These are phyloP conservation scores for Trichocladium uniseriatum DNA, from an alignment of 495 filamentous ascomycete genomes.

Conservation along the genomic window DNA sequence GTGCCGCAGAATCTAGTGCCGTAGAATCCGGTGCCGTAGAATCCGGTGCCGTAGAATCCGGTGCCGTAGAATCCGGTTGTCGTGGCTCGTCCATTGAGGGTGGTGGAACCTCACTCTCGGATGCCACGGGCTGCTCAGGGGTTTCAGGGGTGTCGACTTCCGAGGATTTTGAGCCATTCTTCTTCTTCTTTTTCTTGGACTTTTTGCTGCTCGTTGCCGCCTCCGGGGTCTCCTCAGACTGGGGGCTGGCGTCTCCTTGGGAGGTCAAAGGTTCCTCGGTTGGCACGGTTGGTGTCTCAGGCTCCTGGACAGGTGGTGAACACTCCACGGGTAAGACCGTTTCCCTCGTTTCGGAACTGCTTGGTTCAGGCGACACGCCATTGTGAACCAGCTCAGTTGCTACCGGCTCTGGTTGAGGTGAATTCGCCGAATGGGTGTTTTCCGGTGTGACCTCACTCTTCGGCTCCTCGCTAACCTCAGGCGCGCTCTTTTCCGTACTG, in stretches of 20 bases:
- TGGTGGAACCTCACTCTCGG: not conserved
- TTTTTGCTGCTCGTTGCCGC: slow-evolving; percentile 10
- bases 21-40: not conserved
- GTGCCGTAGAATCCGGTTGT: not conserved
- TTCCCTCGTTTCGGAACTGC: slow-evolving; percentile 3
- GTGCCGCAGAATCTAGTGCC: no score
- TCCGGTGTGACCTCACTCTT: not conserved
- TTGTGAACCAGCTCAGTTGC: not conserved
- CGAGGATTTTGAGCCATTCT: not conserved
- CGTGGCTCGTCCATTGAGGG: not conserved
- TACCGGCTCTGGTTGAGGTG: not conserved
- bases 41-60: not conserved
- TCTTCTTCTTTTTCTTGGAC: slow-evolving; percentile 23
- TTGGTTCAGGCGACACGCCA: not conserved
- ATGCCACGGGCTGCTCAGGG: not conserved
- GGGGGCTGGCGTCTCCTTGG: not conserved
- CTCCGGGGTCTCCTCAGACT: not conserved
- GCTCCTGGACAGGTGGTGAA: not conserved
- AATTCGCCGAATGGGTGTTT: not conserved
- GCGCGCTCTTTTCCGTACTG: not conserved
- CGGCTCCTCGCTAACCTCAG: slow-evolving; percentile 1
- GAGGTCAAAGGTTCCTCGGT: not conserved
- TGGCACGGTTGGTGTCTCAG: not conserved
- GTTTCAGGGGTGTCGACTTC: not conserved
- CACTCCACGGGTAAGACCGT: not conserved